These are phyloP conservation scores for Aspergillus sclerotioniger DNA, from an alignment of 495 filamentous ascomycete species.

Conservation along the genomic window DNA sequence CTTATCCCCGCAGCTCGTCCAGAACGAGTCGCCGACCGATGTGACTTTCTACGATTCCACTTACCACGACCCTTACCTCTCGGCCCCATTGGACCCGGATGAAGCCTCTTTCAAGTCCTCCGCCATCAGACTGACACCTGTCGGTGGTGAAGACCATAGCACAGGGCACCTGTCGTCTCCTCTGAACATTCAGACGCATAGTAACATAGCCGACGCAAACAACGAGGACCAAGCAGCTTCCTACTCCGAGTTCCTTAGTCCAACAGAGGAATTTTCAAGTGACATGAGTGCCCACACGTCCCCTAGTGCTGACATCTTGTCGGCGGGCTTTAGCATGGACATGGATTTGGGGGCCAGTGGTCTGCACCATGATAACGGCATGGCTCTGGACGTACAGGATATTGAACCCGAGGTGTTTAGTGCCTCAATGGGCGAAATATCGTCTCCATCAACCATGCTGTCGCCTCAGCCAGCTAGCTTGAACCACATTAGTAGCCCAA, in stretches of 20 bases:
- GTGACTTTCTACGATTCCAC: slow-evolving; percentile 12
- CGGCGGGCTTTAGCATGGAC: slow-evolving; percentile 7
- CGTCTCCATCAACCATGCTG: slow-evolving; percentile 17
- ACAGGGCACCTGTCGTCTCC: slow-evolving; percentile 15
- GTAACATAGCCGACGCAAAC: slow-evolving; percentile 5
- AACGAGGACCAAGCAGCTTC: slow-evolving; percentile 14
- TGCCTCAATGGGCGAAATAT: slow-evolving; percentile 5
- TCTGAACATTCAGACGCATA: slow-evolving; percentile 4
- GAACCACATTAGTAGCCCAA: slow-evolving; percentile 19
- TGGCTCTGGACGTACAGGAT: slow-evolving; percentile 2
- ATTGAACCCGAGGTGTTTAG: background rate
- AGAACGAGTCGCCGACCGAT: slow-evolving; percentile 22
- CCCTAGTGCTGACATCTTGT: slow-evolving; percentile 17
- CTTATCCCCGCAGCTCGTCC: slow-evolving; percentile 28
- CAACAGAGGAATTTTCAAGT: slow-evolving; percentile 19
- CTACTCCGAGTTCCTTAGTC: slow-evolving; percentile 25
- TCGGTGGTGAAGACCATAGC: slow-evolving; percentile 16
- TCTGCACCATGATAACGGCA: slow-evolving; percentile 14
- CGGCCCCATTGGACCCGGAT: slow-evolving; percentile 39
- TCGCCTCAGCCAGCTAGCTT: slow-evolving; percentile 25
- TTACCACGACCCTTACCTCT: slow-evolving; percentile 38
- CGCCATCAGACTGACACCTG: slow-evolving; percentile 36
- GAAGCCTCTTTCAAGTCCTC: slow-evolving; percentile 36
- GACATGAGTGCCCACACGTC: slow-evolving; percentile 22
- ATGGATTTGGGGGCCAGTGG: background rate